Conservation (phyloP, 345 rosid genomes). For the Sisymbrium altissimum region DNA sequence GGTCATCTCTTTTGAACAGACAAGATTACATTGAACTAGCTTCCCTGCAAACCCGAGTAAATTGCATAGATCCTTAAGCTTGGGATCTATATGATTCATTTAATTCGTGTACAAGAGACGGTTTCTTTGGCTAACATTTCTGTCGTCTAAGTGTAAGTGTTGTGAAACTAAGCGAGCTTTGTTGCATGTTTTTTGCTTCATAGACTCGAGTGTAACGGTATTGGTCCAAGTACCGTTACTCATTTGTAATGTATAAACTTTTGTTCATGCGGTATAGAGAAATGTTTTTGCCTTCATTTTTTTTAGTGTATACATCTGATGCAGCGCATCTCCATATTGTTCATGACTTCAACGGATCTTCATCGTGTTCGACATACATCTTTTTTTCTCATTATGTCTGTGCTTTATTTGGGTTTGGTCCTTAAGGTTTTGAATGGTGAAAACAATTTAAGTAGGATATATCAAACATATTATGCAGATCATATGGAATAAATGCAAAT, state of each 20-base stretch:
- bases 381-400: too few relatives aligned
- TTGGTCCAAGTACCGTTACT: conserved; percentile 9
- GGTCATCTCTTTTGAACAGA: conserved; percentile 14
- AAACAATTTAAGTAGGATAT: too few relatives aligned
- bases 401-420: too few relatives aligned
- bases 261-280: conserved; percentile 22
- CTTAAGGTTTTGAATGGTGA: too few relatives aligned
- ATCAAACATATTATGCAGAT: too few relatives aligned
- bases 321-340: too few relatives aligned
- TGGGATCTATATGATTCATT: conserved; percentile 28
- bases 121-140: conserved; percentile 27
- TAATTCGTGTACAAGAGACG: conserved; percentile 18
- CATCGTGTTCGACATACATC: too few relatives aligned
- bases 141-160: conserved; percentile 17
- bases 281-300: neutral
- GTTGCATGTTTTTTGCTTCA: conserved; percentile 29
- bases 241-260: conserved; percentile 24
- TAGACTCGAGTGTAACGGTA: conserved; percentile 21
- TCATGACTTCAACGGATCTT: too few relatives aligned
- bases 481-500: too few relatives aligned
- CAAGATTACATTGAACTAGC: neutral
- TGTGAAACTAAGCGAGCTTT: conserved; percentile 18
- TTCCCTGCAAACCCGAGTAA: conserved; percentile 8
- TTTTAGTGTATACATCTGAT: neutral
- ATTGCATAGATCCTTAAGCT: conserved; percentile 13